These are phyloP conservation scores for Diplodia intermedia DNA, from an alignment of 2,329 filamentous ascomycete genomes.

Conservation along the genomic window DNA sequence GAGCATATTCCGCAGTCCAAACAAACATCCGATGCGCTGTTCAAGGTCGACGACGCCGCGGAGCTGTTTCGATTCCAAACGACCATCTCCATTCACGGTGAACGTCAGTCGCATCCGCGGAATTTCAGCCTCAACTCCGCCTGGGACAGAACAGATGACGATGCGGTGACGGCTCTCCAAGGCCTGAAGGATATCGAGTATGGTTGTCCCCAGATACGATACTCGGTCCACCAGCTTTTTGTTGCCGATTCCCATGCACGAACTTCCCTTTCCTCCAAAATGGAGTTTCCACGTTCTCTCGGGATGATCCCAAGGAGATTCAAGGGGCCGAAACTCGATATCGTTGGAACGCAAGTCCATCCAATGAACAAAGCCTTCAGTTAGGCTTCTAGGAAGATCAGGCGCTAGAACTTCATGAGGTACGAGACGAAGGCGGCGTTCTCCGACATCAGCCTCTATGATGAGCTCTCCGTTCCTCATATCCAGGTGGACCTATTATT, in stretches of 20 bases:
- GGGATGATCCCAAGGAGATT: too few relatives aligned
- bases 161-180: slow-evolving; percentile 10
- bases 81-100: slow-evolving; percentile 40
- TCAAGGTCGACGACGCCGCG: slow-evolving; percentile 52
- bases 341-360: too few relatives aligned
- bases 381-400: too few relatives aligned
- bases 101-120: slow-evolving; percentile 60
- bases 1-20: slow-evolving; percentile 59
- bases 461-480: too few relatives aligned
- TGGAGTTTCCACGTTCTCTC: background rate
- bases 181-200: background rate
- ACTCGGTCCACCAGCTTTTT: slow-evolving; percentile 3
- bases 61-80: slow-evolving; percentile 55
- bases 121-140: slow-evolving; percentile 48
- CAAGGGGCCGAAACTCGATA: too few relatives aligned
- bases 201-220: background rate
- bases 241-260: slow-evolving; percentile 32
- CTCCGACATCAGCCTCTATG: too few relatives aligned
- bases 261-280: background rate
- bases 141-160: background rate
- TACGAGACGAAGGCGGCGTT: too few relatives aligned
- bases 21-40: slow-evolving; percentile 20
- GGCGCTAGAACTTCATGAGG: too few relatives aligned
- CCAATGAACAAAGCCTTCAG: too few relatives aligned
- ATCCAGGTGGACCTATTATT: too few relatives aligned